phyloP scores from a whole-genome alignment of 1,139 yeast species.

The Williopsis jadinii region DNA sequence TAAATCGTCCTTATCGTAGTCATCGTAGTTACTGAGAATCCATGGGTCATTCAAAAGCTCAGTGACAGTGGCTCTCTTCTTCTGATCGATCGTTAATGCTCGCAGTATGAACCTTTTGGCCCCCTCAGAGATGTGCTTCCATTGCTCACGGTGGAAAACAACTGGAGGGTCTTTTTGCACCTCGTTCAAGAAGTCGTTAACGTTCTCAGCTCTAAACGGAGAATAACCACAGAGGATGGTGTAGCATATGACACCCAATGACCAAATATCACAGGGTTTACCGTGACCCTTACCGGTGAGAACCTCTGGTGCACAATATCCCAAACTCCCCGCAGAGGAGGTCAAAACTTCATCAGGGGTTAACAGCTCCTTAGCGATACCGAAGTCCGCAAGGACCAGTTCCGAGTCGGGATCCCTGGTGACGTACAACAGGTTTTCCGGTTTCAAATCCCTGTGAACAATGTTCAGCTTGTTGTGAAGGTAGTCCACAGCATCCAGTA shows the following conservation, averaged over 20 bases:
- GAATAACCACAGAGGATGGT: conserved; percentile 89
- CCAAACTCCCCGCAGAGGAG: conserved; percentile 83
- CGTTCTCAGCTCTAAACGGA: conserved; percentile 83
- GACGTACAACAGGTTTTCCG: conserved; percentile 75
- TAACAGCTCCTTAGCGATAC: conserved; percentile 73
- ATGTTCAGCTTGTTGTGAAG: conserved; percentile 60
- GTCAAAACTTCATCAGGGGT: conserved; percentile 56
- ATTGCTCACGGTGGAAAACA: conserved; percentile 79
- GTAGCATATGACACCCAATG: conserved; percentile 84
- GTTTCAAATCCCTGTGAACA: conserved; percentile 88
- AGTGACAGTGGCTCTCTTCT: conserved; percentile 56
- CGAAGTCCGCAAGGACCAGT: conserved; percentile 85
- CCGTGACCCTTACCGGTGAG: conserved; percentile 75
- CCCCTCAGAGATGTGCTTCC: conserved; percentile 69
- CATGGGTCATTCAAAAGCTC: conserved; percentile 64
- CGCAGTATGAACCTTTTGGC: conserved; percentile 68
- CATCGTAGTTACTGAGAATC: conserved; percentile 46
- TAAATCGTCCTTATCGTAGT: conserved; percentile 51
- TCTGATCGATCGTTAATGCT: conserved; percentile 62
- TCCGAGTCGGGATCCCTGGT: conserved; percentile 48
- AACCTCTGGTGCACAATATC: conserved; percentile 94
- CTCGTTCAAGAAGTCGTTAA: conserved; percentile 72
- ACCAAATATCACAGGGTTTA: conserved; percentile 91
- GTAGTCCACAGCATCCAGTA: conserved; percentile 67
- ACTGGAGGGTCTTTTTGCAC: conserved; percentile 64